A percentile compares a stretch with the other conserved stretches of the same genome.
These are phyloP conservation scores for Termitomyces sp. DNA, from an alignment of 768 basidiomycete species.

Conservation along the genomic window DNA sequence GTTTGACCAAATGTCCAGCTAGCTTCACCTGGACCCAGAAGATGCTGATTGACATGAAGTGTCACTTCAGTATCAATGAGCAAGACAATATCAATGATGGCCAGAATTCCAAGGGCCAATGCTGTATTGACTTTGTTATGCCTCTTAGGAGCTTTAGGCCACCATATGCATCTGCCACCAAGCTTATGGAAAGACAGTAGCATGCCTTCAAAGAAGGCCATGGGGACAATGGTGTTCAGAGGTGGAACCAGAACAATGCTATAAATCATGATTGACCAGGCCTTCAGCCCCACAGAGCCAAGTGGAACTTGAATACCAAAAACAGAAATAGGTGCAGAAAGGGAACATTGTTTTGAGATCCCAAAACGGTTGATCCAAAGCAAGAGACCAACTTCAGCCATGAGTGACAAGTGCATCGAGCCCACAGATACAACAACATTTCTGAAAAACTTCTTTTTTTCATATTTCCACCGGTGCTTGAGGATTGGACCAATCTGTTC, in stretches of 20 bases:
- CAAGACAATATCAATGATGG: background rate
- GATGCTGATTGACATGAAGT: too few species aligned
- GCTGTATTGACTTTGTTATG: too few species aligned
- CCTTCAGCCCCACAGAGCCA: background rate
- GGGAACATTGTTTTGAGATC: background rate
- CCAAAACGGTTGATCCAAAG: background rate
- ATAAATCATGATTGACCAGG: background rate
- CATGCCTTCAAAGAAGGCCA: too few species aligned
- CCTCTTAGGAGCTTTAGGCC: too few species aligned
- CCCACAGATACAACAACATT: background rate
- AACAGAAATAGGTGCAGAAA: background rate
- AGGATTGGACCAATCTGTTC: background rate
- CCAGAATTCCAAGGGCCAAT: background rate
- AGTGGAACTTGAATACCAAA: background rate
- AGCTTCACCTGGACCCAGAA: too few species aligned
- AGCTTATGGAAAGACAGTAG: too few species aligned
- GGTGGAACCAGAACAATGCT: background rate
- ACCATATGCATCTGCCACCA: too few species aligned
- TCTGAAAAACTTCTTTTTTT: background rate
- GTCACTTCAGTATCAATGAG: background rate
- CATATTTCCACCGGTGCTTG: background rate
- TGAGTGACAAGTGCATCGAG: background rate
- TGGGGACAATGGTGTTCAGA: background rate
- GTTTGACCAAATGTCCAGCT: slow-evolving; percentile 9
- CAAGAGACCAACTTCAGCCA: background rate